These are phyloP conservation scores for Lachancea nothofagi DNA, from an alignment of 805 yeast species.

Conservation along the genomic window DNA sequence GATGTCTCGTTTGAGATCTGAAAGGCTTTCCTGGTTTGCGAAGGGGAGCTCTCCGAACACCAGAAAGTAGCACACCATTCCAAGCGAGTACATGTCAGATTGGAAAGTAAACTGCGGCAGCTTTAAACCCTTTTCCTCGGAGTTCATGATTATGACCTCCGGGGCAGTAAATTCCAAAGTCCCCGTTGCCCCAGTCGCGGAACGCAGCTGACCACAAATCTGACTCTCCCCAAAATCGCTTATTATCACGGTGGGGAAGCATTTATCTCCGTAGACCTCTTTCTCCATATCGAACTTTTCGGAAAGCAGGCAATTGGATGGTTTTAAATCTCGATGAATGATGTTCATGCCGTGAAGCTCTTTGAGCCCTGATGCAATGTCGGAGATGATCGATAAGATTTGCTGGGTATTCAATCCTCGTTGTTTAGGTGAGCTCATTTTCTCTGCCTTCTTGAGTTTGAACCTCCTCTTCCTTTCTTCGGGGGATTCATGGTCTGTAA, in stretches of 20 bases:
- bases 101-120: constrained; percentile 58
- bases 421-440: constrained; percentile 4
- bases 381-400: constrained; percentile 61
- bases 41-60: constrained; percentile 72
- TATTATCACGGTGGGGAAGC: constrained; percentile 65
- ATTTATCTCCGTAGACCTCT: constrained; percentile 13
- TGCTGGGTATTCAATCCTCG: constrained; percentile 48
- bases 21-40: constrained; percentile 22
- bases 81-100: constrained; percentile 78
- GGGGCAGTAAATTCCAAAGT: constrained; percentile 88
- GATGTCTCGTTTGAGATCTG: constrained; percentile 34
- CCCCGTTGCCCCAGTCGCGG: constrained; percentile 80
- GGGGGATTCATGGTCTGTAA: constrained; percentile 34
- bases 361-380: constrained; percentile 62
- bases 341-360: constrained; percentile 70
- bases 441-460: constrained; percentile 23
- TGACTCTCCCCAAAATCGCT: constrained; percentile 91
- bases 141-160: constrained; percentile 47
- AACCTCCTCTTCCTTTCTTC: constrained; percentile 37
- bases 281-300: constrained; percentile 23
- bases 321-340: constrained; percentile 85
- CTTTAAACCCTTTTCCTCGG: constrained; percentile 22
- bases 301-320: constrained; percentile 71
- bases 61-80: constrained; percentile 72
- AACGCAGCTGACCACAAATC: constrained; percentile 56